Conservation (phyloP, 1,284 basidiomycete species). For the Amylostereum chailletii region DNA sequence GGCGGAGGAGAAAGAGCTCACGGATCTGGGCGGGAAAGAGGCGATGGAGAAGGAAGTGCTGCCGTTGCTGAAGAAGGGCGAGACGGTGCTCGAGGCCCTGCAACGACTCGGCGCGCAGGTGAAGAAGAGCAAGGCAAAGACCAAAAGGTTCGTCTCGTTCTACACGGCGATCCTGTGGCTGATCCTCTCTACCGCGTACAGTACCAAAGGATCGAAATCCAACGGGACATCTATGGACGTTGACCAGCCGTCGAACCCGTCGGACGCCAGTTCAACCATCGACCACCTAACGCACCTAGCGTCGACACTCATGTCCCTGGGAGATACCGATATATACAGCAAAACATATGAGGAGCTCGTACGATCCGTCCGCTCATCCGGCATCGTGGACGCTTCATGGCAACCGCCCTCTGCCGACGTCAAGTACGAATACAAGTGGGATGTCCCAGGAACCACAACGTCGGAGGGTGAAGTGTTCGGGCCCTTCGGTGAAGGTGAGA, state of each 20-base stretch:
- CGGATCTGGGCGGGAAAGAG: constrained; percentile 57
- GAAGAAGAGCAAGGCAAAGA: constrained; percentile 46
- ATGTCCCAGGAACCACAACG: constrained; percentile 36
- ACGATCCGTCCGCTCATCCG: constrained; percentile 61
- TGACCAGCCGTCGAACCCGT: constrained; percentile 30
- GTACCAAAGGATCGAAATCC: too few relatives aligned
- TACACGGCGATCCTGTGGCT: neutral
- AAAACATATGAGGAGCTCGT: constrained; percentile 79
- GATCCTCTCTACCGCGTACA: too few relatives aligned
- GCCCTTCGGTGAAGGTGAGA: constrained; percentile 68
- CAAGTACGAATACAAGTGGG: constrained; percentile 76
- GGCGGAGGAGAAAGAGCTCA: constrained; percentile 66
- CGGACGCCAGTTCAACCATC: constrained; percentile 43
- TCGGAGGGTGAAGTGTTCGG: constrained; percentile 55
- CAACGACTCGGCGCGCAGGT: constrained; percentile 74
- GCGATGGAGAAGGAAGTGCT: constrained; percentile 65
- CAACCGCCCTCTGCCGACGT: constrained; percentile 67
- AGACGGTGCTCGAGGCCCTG: constrained; percentile 85
- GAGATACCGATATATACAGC: constrained; percentile 77
- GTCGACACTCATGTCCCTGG: constrained; percentile 74
- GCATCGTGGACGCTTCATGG: constrained; percentile 63
- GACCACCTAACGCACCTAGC: constrained; percentile 75
- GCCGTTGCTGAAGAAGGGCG: constrained; percentile 74
- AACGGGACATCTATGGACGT: constrained; percentile 30
- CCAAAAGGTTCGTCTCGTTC: constrained; percentile 25